Base-by-base conservation (phyloP, 2,329 filamentous ascomycete species). In the Sclerotinia trifoliorum region DNA sequence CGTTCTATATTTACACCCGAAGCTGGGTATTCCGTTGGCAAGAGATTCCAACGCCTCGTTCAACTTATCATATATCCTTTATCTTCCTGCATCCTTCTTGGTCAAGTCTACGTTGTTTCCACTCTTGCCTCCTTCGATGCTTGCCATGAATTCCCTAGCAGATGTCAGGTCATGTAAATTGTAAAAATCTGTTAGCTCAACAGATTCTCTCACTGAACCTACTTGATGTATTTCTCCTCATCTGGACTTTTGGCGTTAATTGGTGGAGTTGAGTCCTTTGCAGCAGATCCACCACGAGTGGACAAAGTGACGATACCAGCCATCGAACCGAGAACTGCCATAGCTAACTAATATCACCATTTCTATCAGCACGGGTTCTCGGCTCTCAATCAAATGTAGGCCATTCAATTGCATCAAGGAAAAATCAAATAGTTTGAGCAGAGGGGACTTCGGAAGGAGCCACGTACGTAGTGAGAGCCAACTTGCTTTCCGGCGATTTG, bases 181-280 rank as follows among this genome's bases (percentile, higher is more conserved):
- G 11, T 39, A 46, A 13, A 21, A 7, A 42, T 49, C 32, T 44
- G 32, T 44, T 15, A n/a, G 2, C n/a, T 19, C 17, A 24, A 24
- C 24, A 29, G 29, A 49, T 65, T 5, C 32, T 10, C 26, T 19
- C 11, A 21, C 5, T 17, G 46, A 49, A 75, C 76, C 64, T 75
- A 78, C 77, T 77, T 77, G 69, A 78, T 77, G 69, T 77, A 78
- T 65, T 69, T 77, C 73, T 78, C 77, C 74, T 78, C 76, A 48
- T 78, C 77, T 26, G 75, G 73, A 66, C 76, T 77, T 66, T 69
- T 62, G n/a, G 77, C 77, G 68, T 78, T 78, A 69, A 78, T 75
- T 21, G 77, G 76, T 71, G 77, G 77, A 70, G 69, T 71, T 66
- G 76, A 71, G 17, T 72, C 32, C 67, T 75, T 73, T 62, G 68